Evolutionary conservation across 495 filamentous ascomycete species (phyloP), one percentile per base, ranked within the genome.

Genomic region (Evansstolkia leycettana): DNA sequence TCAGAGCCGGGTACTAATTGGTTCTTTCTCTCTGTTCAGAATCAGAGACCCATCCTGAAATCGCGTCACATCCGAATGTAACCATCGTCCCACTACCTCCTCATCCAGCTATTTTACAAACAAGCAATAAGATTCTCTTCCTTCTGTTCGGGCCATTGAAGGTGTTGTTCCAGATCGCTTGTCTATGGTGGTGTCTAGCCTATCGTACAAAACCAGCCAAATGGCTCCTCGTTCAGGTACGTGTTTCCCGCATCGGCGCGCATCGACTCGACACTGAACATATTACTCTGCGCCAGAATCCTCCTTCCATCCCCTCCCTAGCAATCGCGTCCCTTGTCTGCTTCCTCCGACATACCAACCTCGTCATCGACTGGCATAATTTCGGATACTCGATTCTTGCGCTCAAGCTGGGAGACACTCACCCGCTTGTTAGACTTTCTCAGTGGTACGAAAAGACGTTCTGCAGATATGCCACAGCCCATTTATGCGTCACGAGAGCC

Each of bases 311-410:
- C 44, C 90, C 90, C 3, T 90, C 85, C 1, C 69, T 99, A 3
- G 69, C 75, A 17, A 62, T 96, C 31, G 77, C 87, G 2, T 64
- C 75, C 9, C 36, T 86, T 7, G 62, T 82, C 33, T 86, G 82
- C 50, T 75, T 74, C 48, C 60, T 93, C 35, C 82, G 92, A 27
- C 77, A 84, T 39, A 89, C 82, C 16, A 70, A 69, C 37, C 73
- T 95, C 2, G 68, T 95, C 24, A 85, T 96, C 38, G 90, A 99
- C 59, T 99, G 90, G 90, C 90, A 99, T 64, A 99, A 99, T 56
- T 94, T 94, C 57, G 89, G 90, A 41, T 94, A 84, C 68, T 88
- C 82, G n/a, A 89, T 96, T 39, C 76, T 99, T 3, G 76, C 82
- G 45, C 46, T 83, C 50, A 73, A 84, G 61, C 50, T 77, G 26